Evolutionary conservation across 345 rosid genomes (phyloP).

Genomic region (Garcia nutans): DNA sequence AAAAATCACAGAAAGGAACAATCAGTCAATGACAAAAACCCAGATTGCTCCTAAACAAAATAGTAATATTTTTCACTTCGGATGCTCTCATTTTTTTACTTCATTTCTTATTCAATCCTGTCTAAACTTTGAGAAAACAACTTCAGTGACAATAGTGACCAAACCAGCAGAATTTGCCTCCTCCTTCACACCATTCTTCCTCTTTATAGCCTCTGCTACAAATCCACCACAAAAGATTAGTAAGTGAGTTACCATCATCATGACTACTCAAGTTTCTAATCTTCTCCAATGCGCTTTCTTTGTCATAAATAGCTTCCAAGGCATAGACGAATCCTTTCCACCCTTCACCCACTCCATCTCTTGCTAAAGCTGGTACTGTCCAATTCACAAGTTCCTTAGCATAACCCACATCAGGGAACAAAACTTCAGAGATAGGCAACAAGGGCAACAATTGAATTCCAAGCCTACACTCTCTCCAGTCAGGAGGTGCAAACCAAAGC

Average conservation of each 20-base stretch:
- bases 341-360: constrained; percentile 75
- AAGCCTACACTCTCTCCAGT: constrained; percentile 71
- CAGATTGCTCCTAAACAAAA: background rate
- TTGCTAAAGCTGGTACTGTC: constrained; percentile 61
- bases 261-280: constrained; percentile 45
- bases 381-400: constrained; percentile 67
- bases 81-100: background rate
- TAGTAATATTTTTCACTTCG: background rate
- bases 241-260: constrained; percentile 78
- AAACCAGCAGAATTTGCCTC: constrained; percentile 69
- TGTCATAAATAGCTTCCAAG: constrained; percentile 71
- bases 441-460: constrained; percentile 82
- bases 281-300: constrained; percentile 60
- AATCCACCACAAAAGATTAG: constrained; percentile 87
- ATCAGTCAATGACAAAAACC: background rate
- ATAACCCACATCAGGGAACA: constrained; percentile 63
- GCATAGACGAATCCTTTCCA: constrained; percentile 92
- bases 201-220: constrained; percentile 55
- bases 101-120: background rate
- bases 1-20: background rate
- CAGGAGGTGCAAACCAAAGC: constrained; percentile 84
- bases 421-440: constrained; percentile 60
- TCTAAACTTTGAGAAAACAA: background rate
- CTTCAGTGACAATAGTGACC: constrained; percentile 63
- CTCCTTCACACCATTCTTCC: constrained; percentile 35